These are phyloP conservation scores for Erigeron canadensis DNA, from an alignment of 129 eudicot genomes.

Conservation along the genomic window DNA sequence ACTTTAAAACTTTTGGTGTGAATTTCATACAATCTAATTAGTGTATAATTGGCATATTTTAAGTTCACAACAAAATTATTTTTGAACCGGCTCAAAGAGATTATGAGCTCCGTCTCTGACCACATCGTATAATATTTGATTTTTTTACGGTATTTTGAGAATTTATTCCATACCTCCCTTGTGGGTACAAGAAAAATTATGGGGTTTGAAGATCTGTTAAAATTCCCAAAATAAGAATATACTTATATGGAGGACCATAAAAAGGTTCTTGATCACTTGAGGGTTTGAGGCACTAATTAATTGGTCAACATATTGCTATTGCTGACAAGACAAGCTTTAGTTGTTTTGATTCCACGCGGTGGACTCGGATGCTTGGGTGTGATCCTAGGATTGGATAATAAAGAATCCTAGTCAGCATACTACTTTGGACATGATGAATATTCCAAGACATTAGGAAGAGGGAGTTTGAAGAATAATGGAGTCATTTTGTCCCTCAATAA, in stretches of 20 bases:
- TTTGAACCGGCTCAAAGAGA: too few relatives aligned
- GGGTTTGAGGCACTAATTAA: slow-evolving; percentile 12
- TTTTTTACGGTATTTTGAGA: background rate
- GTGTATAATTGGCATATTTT: too few relatives aligned
- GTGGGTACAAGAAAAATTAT: slow-evolving; percentile 30
- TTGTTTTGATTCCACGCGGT: slow-evolving; percentile 23
- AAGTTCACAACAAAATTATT: too few relatives aligned
- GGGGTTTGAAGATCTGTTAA: slow-evolving; percentile 15
- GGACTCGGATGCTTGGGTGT: slow-evolving; percentile 15
- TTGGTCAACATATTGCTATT: slow-evolving; percentile 27
- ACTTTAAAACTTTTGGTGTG: background rate
- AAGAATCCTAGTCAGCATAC: slow-evolving; percentile 37
- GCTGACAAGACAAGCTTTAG: slow-evolving; percentile 30
- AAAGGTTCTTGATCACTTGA: slow-evolving; percentile 40
- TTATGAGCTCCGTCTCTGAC: too few relatives aligned
- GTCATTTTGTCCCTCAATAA: slow-evolving; percentile 29
- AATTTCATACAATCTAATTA: too few relatives aligned
- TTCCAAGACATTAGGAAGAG: slow-evolving; percentile 26
- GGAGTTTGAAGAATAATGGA: slow-evolving; percentile 31
- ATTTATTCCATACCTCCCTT: slow-evolving; percentile 13
- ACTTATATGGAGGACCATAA: slow-evolving; percentile 33
- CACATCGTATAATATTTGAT: background rate
- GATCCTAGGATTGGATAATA: slow-evolving; percentile 27
- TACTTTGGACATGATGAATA: slow-evolving; percentile 41
- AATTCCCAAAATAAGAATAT: slow-evolving; percentile 36